Evolutionary conservation across 75 land plant species (phyloP).

Genomic region (Selaginella moellendorffii): DNA sequence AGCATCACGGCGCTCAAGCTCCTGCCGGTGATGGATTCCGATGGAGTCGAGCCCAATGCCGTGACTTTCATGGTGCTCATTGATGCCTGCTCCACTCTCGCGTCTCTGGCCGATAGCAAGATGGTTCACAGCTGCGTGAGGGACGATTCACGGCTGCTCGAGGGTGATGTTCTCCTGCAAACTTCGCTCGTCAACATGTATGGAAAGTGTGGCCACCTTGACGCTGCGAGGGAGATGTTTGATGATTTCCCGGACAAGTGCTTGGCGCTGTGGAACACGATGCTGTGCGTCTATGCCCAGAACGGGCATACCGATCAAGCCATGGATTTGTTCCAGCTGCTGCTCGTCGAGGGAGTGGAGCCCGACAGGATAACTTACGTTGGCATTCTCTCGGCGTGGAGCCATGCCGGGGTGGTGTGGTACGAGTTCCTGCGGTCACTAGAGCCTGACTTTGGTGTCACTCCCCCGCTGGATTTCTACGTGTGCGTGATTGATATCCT

Average conservation of each 20-base stretch:
- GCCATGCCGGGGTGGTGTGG: background rate
- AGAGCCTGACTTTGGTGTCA: background rate
- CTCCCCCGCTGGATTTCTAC: background rate
- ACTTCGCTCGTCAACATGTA: background rate
- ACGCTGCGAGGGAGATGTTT: background rate
- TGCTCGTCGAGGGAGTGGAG: background rate
- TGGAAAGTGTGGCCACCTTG: background rate
- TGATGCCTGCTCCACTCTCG: background rate
- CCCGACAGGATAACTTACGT: background rate
- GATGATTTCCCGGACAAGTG: background rate
- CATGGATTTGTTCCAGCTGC: background rate
- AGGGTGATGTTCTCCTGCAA: background rate
- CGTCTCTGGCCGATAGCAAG: background rate
- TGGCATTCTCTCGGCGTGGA: background rate
- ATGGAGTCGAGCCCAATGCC: background rate
- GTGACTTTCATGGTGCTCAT: background rate
- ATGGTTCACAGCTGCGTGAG: background rate
- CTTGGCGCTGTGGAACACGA: background rate
- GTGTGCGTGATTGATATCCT: background rate
- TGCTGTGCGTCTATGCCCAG: background rate
- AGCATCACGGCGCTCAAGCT: background rate
- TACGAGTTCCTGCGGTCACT: background rate
- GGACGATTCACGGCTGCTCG: background rate
- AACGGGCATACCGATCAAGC: background rate
- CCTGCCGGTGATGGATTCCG: background rate